phyloP scores from a whole-genome alignment of 1,284 basidiomycete genomes.

The Pisolithus thermaeus region DNA sequence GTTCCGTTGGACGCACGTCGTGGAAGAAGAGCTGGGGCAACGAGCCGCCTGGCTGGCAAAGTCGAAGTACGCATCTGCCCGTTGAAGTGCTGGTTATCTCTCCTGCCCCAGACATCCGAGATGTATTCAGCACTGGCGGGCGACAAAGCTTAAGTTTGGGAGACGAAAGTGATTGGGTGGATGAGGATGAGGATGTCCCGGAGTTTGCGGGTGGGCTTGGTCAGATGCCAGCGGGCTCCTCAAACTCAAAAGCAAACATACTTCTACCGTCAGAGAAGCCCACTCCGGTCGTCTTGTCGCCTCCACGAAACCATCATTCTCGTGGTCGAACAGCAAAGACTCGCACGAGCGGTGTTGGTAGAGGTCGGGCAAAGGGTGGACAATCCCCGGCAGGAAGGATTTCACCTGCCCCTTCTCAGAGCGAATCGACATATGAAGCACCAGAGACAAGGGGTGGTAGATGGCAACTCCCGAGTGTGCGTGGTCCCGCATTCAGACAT shows the following conservation, averaged over 20 bases:
- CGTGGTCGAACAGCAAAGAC: conserved; percentile 23
- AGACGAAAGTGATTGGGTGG: conserved; percentile 80
- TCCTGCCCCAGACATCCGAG: conserved; percentile 58
- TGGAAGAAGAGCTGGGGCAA: conserved; percentile 85
- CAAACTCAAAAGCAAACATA: conserved; percentile 20
- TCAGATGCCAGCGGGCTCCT: conserved; percentile 48
- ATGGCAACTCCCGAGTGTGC: conserved; percentile 57
- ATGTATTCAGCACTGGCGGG: conserved; percentile 57
- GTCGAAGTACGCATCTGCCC: conserved; percentile 59
- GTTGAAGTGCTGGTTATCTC: conserved; percentile 68
- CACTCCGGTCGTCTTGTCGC: conserved; percentile 34
- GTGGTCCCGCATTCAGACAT: conserved; percentile 60
- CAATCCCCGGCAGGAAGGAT: conserved; percentile 53
- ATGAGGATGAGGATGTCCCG: conserved; percentile 73
- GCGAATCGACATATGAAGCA: conserved; percentile 41
- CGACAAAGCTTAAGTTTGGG: conserved; percentile 53
- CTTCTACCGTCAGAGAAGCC: conserved; percentile 25
- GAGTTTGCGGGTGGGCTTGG: conserved; percentile 75
- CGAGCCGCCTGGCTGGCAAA: conserved; percentile 80
- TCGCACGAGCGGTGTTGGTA: conserved; percentile 17
- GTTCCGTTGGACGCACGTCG: conserved; percentile 59
- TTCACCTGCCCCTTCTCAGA: conserved; percentile 46
- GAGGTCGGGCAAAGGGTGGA: conserved; percentile 37
- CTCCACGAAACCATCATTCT: conserved; percentile 31
- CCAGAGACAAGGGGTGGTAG: conserved; percentile 45